These are phyloP conservation scores for Bipolaris oryzae DNA, from an alignment of 2,329 filamentous ascomycete genomes.

Conservation along the genomic window DNA sequence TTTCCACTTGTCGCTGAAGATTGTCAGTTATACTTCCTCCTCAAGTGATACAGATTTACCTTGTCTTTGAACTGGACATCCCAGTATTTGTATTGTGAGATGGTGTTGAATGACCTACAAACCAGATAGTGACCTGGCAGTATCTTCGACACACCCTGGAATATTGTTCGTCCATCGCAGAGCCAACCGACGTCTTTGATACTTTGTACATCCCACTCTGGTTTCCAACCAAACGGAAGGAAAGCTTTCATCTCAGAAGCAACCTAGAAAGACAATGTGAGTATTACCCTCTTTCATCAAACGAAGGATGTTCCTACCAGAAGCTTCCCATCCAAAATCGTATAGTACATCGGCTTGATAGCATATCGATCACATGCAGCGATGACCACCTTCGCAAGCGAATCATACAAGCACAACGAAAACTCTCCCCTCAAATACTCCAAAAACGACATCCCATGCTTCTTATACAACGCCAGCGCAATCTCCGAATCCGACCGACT, in stretches of 20 bases:
- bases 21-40: neutral
- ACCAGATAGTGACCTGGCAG: slow-evolving; percentile 30
- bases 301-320: slow-evolving; percentile 31
- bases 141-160: slow-evolving; percentile 55
- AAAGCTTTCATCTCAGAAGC: slow-evolving; percentile 60
- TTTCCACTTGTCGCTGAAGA: slow-evolving; percentile 42
- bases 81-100: slow-evolving; percentile 58
- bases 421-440: slow-evolving; percentile 62
- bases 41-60: slow-evolving; percentile 34
- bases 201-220: slow-evolving; percentile 60
- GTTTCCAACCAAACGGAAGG: slow-evolving; percentile 57
- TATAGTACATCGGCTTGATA: slow-evolving; percentile 64
- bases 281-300: neutral
- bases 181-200: slow-evolving; percentile 54
- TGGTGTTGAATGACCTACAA: slow-evolving; percentile 42
- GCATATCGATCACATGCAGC: slow-evolving; percentile 62
- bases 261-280: slow-evolving; percentile 8
- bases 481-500: slow-evolving; percentile 60
- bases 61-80: slow-evolving; percentile 61
- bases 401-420: slow-evolving; percentile 60
- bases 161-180: slow-evolving; percentile 56
- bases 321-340: slow-evolving; percentile 49
- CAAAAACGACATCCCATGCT: slow-evolving; percentile 53
- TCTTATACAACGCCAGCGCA: slow-evolving; percentile 57
- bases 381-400: slow-evolving; percentile 49